Evolutionary conservation across 164 flowering plant species (phyloP), one percentile per base, ranked within the genome.

Genomic region (Amborella trichopoda): DNA sequence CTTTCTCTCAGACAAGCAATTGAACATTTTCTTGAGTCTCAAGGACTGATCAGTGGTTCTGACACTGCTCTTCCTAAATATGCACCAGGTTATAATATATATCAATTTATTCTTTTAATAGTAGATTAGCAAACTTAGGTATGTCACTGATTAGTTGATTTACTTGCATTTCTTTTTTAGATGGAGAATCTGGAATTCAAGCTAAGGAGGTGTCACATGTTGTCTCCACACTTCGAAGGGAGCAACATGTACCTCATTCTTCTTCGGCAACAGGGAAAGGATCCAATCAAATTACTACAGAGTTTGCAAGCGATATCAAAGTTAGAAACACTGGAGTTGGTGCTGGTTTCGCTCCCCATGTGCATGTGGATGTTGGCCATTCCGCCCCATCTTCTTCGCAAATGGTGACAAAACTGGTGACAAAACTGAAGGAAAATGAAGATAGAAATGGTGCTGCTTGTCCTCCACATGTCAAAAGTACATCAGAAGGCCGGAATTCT

Each of bases 181-280:
- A 83, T 77, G 83, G 72, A 46, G 94, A 78, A 71, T 83, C 94
- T 42, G 83, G 85, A 53, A 78, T 80, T 52, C 83, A 80, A 46
- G 83, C 38, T 11, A 70, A 62, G 53, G 87, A 75, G 26, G 28
- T 48, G 32, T 70, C 73, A 23, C 63, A 55, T 66, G 80, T 65
- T 26, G 28, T 64, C 20, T 55, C 71, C 44, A 49, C 67, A 20
- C 46, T 18, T 37, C 73, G 59, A 60, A 54, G 62, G 48, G 63
- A 68, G 23, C 48, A 48, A n/a, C 55, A 54, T 22, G 39, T 65
- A 52, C 67, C 67, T 5, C 72, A 67, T 56, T 74, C 77, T 63
- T 60, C 79, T 30, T 55, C 71, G 47, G 73, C 54, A 25, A 77
- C 79, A n/a, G 81, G 76, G 40, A 68, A 62, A 60, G 83, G 83